Evolutionary conservation across 2,329 filamentous ascomycete species (phyloP), one percentile per base, ranked within the genome.

Genomic region (Neofusicoccum sp.): DNA sequence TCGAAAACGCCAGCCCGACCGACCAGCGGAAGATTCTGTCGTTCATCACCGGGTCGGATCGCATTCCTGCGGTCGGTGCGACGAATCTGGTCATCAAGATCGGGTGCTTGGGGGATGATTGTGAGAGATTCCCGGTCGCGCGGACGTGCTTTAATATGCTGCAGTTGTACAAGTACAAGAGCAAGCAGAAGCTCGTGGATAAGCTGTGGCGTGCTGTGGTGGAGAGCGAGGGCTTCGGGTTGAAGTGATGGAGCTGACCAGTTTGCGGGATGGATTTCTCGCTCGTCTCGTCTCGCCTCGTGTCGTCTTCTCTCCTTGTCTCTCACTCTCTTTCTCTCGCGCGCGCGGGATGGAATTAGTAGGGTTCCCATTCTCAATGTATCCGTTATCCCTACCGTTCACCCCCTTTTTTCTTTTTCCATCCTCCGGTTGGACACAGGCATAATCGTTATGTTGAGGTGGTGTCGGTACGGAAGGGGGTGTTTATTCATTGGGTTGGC

Each of bases 121-220:
- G 82, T 62, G 82, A 84, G 38, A 82, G 92, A 64, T 96, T 89
- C 71, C 93, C 93, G 1, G 89, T 91, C 20, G 93, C 93, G 16
- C 84, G 92, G 69, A 97, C 93, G 6, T 97, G 93, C 73, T 97
- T 97, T 77, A 96, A 96, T 72, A 86, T 88, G 73, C 70, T 97
- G 64, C 87, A 88, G 4, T 76, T 97, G 61, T 93, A 88, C 77
- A 83, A 85, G 47, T 96, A 93, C 74, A 71, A 75, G 36, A 86
- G 84, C 3, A 85, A 82, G 66, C 82, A 86, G 70, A 87, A 84
- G 65, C 73, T 96, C 62, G 88, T 91, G 72, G 77, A 75, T 56
- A 86, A 87, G 78, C 78, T 97, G 33, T 96, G 92, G 91, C 84
- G 85, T 64, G 93, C 93, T 3, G 91, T 96, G n/a, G 80, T 86